Evolutionary conservation across 2,329 filamentous ascomycete species (phyloP), one percentile per base, ranked within the genome.

Genomic region (Stylonectria norvegica): DNA sequence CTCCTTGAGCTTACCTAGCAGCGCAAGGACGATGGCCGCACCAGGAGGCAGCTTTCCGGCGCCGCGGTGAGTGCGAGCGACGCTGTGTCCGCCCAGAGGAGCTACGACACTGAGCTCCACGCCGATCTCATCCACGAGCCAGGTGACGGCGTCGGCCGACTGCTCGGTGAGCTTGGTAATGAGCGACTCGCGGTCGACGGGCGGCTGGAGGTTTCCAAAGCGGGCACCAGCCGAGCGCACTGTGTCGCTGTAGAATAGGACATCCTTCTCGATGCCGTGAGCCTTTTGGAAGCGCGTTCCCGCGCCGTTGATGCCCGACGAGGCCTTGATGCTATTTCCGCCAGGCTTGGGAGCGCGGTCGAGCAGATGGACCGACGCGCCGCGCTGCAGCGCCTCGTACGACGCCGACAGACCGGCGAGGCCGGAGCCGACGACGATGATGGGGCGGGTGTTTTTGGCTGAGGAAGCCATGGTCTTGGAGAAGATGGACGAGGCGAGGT

Each of bases 281-380:
- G 54, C 61, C 9, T 60, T 58, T 55, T 85, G 81, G 46, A 76
- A 82, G 4, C 65, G 67, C 0, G 80, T 83, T 0, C 71, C 70
- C 0, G 78, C 78, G 5, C 78, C 80, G 48, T 82, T 83, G 59
- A 84, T 84, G 0, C 79, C 80, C 0, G 79, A 83, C 0, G 79
- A 83, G 0, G 80, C 80, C 60, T 84, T 84, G 61, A 84, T 81
- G 52, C 72, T 78, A 53, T 84, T 83, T 2, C 79, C 79, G 23
- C 80, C 80, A 0, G 79, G 76, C 52, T 79, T 81, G 3, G 71
- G 55, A 0, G 72, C 70, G 15, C 78, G 75, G 42, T 85, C 81
- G 10, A 85, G 67, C 35, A 85, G 67, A 20, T 68, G 66, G 1
- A 85, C 80, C 0, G 69, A 60, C 2, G 75, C 67, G 27, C 72